Percentiles rank a stretch among this genome's conserved stretches.
Evolutionary conservation across 2,329 filamentous ascomycete species (phyloP).

Genomic region (Dryadomyces sulphureus): DNA sequence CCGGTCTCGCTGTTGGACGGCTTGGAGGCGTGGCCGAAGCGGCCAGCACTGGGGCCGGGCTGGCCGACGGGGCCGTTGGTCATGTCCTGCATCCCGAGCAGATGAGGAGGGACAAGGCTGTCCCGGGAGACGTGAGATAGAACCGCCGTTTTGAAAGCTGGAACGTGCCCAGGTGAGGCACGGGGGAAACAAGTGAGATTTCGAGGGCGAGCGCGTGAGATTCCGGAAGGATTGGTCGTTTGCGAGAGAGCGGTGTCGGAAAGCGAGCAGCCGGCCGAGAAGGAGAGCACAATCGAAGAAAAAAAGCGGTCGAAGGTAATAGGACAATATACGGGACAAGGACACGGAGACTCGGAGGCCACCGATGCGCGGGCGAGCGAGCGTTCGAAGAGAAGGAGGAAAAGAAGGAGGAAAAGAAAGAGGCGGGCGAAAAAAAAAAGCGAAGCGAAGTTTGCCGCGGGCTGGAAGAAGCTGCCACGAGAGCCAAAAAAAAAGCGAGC

Average conservation of each 20-base stretch:
- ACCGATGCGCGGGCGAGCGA: constrained; percentile 1
- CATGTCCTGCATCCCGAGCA: constrained; percentile 88
- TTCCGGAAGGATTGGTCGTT: neutral
- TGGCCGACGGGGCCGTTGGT: constrained; percentile 43
- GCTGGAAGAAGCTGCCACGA: neutral
- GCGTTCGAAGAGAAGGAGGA: constrained; percentile 11
- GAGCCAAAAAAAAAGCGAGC: too few species aligned
- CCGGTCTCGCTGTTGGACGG: constrained; percentile 72
- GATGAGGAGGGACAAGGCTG: constrained; percentile 73
- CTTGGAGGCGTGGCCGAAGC: constrained; percentile 64
- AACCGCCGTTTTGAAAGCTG: constrained; percentile 64
- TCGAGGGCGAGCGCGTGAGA: neutral
- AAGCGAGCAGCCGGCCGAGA: neutral
- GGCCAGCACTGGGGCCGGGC: constrained; percentile 41
- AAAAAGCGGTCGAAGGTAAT: neutral
- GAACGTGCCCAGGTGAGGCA: constrained; percentile 40
- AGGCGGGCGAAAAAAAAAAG: constrained; percentile 17
- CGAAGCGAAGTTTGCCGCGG: neutral
- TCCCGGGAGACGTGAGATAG: constrained; percentile 66
- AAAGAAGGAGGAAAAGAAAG: constrained; percentile 12
- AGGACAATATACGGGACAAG: neutral
- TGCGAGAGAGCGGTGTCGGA: neutral
- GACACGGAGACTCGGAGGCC: neutral
- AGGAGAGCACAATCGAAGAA: neutral
- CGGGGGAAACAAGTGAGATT: constrained; percentile 17